Evolutionary conservation across 345 rosid genomes (phyloP).

Genomic region (Eucalyptus microcorys): DNA sequence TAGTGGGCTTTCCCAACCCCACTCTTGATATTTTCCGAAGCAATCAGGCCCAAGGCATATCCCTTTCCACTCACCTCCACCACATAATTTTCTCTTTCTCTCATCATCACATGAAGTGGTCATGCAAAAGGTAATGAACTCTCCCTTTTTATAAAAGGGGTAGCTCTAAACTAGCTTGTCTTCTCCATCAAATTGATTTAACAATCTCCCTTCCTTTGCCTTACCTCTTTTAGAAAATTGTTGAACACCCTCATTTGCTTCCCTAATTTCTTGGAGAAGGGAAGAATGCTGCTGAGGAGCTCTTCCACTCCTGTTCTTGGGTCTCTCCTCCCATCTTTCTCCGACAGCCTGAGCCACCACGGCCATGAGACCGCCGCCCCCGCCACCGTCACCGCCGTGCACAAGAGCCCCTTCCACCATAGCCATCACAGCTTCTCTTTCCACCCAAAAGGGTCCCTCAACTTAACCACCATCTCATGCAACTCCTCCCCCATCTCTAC

Average conservation of each 20-base stretch:
- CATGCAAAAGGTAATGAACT: neutral
- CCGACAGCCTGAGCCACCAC: constrained; percentile 21
- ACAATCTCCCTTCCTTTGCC: neutral
- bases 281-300: constrained; percentile 43
- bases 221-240: neutral
- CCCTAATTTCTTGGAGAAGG: neutral
- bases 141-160: neutral
- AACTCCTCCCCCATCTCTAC: constrained; percentile 17
- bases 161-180: neutral
- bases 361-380: constrained; percentile 2
- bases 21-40: neutral
- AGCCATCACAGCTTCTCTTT: constrained; percentile 1
- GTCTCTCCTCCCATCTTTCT: constrained; percentile 28
- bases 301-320: constrained; percentile 63
- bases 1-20: neutral
- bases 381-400: neutral
- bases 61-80: neutral
- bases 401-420: neutral
- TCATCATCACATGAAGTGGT: neutral
- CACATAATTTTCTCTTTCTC: neutral
- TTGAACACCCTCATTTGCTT: neutral
- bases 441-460: neutral
- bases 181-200: neutral
- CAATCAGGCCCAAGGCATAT: neutral
- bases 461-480: neutral